Evolutionary conservation across 1,284 basidiomycete species (phyloP), one percentile per base, ranked within the genome.

Genomic region (Trichosporon coremiiforme): DNA sequence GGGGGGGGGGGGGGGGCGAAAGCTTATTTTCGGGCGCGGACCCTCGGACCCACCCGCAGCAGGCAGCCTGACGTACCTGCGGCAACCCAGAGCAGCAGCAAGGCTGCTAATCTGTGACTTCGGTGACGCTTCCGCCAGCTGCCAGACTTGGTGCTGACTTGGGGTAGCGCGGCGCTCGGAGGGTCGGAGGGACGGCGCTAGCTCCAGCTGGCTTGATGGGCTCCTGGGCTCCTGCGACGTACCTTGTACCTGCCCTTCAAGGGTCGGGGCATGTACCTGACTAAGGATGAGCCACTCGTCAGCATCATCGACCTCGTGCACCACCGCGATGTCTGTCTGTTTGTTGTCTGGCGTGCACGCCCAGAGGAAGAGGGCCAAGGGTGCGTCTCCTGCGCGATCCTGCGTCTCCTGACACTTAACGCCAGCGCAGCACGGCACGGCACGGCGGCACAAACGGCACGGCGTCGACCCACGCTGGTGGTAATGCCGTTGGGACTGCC

Each of bases 211-310:
- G 15, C 9, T 38, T 25, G 25, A 25, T 25, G 25, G 25, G 25
- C 25, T 25, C 25, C 41, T 15, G 17, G 38, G 38, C 33, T 41
- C 38, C 38, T 41, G 38, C 47, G 17, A 17, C 47, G 50, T 53
- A 53, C 50, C 50, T 53, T 20, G 50, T 20, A 53, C 22, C 50
- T 53, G 20, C 50, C 50, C 50, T 53, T 53, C 50, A 53, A 25
- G 50, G 50, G 50, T 25, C 50, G 50, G 50, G 50, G 12, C 50
- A 53, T 53, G 50, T 53, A 53, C 50, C 50, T 53, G 50, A 53
- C 50, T 53, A 53, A 53, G 50, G 50, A n/a, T 8, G 25, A 53
- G 20, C 50, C 22, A 53, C 22, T 53, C 50, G 50, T 53, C 22
- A 22, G 50, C 50, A 53, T 53, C 50, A 53, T 53, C 50, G n/a